Evolutionary conservation across 2,329 filamentous ascomycete genomes (phyloP), one percentile per base, ranked within the genome.

Genomic region (Gnomoniopsis sp.): DNA sequence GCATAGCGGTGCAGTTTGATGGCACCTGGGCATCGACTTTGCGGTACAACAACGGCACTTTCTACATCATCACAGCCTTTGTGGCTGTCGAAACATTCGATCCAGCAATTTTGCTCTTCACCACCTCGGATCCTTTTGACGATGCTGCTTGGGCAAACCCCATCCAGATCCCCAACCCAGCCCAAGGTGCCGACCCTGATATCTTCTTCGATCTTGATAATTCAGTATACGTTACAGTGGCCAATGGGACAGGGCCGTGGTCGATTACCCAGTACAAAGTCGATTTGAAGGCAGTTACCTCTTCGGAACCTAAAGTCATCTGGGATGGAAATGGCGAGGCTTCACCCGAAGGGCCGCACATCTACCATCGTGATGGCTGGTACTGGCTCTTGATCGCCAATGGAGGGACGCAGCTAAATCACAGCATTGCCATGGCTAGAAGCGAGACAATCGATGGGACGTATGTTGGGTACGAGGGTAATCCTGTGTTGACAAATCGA

Each of bases 21-120:
- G 76, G 77, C 0, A 76, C 79, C 47, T 84, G 77, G 71, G 81
- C 81, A 0, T 72, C 79, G 0, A 79, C 78, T 0, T 63, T 81
- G 0, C 68, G 77, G 7, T 74, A 78, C 30, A 72, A 75, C 26
- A 64, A 77, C 2, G 74, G 73, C 0, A 70, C 63, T 1, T 80
- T 81, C 55, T 81, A 78, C 60, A 61, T 79, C 0, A 72, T 80
- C 41, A 75, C 74, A 2, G 77, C 75, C 0, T 68, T 74, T 6
- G 70, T 77, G 3, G 58, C 72, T 60, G 63, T 59, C 8, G 70
- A 72, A 55, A 55, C 66, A 23, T 72, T 65, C 53, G 70, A 66
- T 60, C 64, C 69, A 67, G 72, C 57, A 71, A 72, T 72, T 66
- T 66, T 77, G 23, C 64, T 82, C 17, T 74, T 79, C 64, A 75